Percentiles rank a stretch among this genome's conserved stretches.
Conservation (phyloP, 75 land plant genomes). For the Picea glauca region DNA sequence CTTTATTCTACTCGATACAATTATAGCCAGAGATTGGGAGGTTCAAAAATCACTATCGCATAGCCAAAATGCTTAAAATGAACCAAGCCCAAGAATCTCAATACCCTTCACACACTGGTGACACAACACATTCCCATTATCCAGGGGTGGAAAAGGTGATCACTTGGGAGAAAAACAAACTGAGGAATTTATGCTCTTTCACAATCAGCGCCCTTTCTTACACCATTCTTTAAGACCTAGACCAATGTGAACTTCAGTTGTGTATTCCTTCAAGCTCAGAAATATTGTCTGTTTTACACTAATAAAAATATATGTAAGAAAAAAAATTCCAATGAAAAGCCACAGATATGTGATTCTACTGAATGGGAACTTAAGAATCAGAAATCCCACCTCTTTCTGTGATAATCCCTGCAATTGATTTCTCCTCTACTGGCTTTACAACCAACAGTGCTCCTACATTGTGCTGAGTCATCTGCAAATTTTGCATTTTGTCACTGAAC, state of each 20-base stretch:
- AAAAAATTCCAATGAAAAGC: background rate
- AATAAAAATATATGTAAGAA: background rate
- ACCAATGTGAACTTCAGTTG: background rate
- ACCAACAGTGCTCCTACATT: conserved; percentile 99
- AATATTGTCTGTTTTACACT: background rate
- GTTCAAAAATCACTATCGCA: background rate
- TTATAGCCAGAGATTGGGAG: background rate
- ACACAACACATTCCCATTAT: background rate
- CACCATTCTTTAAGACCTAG: background rate
- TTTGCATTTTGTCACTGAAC: background rate
- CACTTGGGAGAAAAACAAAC: background rate
- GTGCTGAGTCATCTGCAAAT: conserved; percentile 88
- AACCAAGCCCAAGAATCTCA: background rate
- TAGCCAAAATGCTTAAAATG: background rate
- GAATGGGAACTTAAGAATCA: background rate
- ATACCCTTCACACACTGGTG: background rate
- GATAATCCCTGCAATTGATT: conserved; percentile 84
- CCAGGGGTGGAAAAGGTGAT: background rate
- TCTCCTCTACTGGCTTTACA: conserved; percentile 77
- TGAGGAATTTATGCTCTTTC: background rate
- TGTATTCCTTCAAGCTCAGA: background rate
- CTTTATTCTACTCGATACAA: background rate
- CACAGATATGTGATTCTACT: background rate
- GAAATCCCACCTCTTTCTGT: conserved; percentile 83
- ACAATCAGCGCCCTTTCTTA: background rate